A percentile compares a stretch with the other conserved stretches of the same genome.
These are phyloP conservation scores for Tulasnella sp. DNA, from an alignment of 768 basidiomycete species.

Conservation along the genomic window DNA sequence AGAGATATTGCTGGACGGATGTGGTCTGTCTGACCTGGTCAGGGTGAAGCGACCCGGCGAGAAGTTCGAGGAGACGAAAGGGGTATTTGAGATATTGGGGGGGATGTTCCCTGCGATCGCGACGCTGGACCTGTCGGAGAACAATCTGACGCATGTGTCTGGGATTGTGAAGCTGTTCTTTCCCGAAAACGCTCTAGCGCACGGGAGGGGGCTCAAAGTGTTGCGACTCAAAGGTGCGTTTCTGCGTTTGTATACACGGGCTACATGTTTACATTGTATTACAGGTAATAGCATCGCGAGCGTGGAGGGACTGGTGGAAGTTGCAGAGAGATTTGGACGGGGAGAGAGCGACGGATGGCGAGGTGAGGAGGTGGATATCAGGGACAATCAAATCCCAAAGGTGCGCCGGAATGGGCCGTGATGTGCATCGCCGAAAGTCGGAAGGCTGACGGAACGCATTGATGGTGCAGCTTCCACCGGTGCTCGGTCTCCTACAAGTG, in stretches of 20 bases:
- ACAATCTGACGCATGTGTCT: conserved; percentile 47
- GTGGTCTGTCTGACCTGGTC: conserved; percentile 51
- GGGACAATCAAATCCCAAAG: conserved; percentile 65
- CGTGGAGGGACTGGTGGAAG: conserved; percentile 10
- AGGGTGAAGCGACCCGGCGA: conserved; percentile 22
- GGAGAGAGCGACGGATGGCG: conserved; percentile 54
- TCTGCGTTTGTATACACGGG: not conserved
- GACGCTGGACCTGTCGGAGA: conserved; percentile 66
- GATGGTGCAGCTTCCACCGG: conserved; percentile 40
- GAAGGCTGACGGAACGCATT: conserved; percentile 1
- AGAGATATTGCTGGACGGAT: conserved; percentile 63
- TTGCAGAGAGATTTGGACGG: conserved; percentile 23
- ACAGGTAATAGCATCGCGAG: conserved; percentile 11
- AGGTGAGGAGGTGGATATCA: conserved; percentile 67
- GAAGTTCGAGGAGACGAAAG: conserved; percentile 38
- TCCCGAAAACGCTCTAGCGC: not conserved
- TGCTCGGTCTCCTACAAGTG: conserved; percentile 60
- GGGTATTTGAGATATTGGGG: conserved; percentile 45
- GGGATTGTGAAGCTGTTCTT: conserved; percentile 37
- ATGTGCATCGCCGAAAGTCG: not conserved
- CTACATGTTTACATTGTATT: not conserved
- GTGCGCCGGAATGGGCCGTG: conserved; percentile 12
- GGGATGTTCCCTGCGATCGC: conserved; percentile 58
- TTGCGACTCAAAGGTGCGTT: conserved; percentile 10
- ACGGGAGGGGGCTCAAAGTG: conserved; percentile 13